A percentile compares a stretch with the other conserved stretches of the same genome.
phyloP scores from a whole-genome alignment of 176 grass and related monocot genomes.

The Oryza punctata region DNA sequence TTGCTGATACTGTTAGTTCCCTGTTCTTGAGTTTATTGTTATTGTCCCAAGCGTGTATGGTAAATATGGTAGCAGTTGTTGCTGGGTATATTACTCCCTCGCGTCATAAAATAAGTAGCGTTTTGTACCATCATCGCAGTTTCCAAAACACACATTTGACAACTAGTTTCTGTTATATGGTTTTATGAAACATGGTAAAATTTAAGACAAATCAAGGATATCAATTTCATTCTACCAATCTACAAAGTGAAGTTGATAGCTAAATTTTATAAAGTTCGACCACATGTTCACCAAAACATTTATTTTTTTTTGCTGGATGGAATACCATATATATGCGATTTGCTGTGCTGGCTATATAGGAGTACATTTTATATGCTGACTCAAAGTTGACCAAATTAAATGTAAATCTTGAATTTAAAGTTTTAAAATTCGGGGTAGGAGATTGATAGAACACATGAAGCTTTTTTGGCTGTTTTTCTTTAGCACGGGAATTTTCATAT shows the following conservation, averaged over 20 bases:
- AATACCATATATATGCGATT: not conserved
- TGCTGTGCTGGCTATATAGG: not conserved
- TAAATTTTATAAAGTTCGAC: not conserved
- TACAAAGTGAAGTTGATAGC: not conserved
- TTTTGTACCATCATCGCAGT: not conserved
- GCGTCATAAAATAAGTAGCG: not conserved
- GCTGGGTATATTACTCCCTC: not conserved
- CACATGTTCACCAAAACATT: not conserved
- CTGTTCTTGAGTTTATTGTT: slow-evolving; percentile 34
- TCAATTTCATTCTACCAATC: not conserved
- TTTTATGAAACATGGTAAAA: not conserved
- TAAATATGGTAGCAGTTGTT: slow-evolving; percentile 12
- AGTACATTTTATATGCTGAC: slow-evolving; percentile 8
- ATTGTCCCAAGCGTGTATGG: slow-evolving; percentile 23
- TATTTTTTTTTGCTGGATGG: not conserved
- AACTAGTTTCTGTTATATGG: not conserved
- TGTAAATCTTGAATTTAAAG: slow-evolving; percentile 2
- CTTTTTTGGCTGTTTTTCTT: slow-evolving; percentile 9
- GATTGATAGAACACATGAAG: not conserved
- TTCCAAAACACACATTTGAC: not conserved
- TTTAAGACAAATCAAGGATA: not conserved
- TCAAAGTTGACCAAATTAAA: not conserved
- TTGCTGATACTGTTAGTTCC: slow-evolving; percentile 78
- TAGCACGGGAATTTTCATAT: not conserved
- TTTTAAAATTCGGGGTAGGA: not conserved